Conservation (phyloP, 2,329 filamentous ascomycete genomes). For the Mycocentrospora acerina region DNA sequence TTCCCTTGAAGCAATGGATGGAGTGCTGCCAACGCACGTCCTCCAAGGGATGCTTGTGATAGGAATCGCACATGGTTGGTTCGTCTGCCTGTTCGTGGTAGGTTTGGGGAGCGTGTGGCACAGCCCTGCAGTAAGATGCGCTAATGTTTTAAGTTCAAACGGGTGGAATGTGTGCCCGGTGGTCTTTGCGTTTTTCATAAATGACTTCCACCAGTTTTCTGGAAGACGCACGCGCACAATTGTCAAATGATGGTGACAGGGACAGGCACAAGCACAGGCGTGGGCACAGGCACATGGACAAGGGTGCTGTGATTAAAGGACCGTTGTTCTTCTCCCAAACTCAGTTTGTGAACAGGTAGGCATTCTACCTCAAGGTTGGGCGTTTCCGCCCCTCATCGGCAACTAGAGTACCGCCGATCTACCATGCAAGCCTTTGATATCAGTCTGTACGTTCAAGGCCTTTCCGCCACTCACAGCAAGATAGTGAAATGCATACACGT, state of each 20-base stretch:
- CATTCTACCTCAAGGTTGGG: too few relatives aligned
- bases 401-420: slow-evolving; percentile 4
- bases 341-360: too few relatives aligned
- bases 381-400: neutral
- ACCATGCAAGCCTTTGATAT: slow-evolving; percentile 12
- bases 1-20: too few relatives aligned
- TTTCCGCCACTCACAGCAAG: slow-evolving; percentile 9
- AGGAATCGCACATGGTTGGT: too few relatives aligned
- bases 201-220: too few relatives aligned
- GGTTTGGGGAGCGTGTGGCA: neutral
- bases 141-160: slow-evolving; percentile 28
- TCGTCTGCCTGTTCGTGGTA: too few relatives aligned
- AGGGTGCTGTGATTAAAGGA: neutral
- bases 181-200: slow-evolving; percentile 1
- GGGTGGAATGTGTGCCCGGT: too few relatives aligned
- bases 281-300: neutral
- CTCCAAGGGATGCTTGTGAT: too few relatives aligned
- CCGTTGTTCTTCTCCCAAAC: too few relatives aligned
- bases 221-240: too few relatives aligned
- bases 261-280: neutral
- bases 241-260: too few relatives aligned
- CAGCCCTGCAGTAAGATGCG: slow-evolving; percentile 3
- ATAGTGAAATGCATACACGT: neutral
- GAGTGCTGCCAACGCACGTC: neutral
- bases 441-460: slow-evolving; percentile 10